Base-by-base conservation (phyloP, 306 rosid species). In the Vigna nakashimae region DNA sequence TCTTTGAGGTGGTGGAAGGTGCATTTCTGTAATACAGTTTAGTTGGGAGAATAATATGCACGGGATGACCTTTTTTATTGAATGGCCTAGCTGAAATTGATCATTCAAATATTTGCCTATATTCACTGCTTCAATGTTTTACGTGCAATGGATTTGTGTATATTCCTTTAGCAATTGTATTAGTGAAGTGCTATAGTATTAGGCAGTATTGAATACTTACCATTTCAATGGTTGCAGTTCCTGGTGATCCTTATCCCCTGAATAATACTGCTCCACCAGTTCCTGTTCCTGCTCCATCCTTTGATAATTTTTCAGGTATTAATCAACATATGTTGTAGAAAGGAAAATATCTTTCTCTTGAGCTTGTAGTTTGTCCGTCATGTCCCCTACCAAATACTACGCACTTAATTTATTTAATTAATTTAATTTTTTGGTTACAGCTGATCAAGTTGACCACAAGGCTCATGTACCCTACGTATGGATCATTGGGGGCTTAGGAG, bases 211-310 rank as follows among this genome's bases (percentile, higher is more conserved):
- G 36, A 28, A 55, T 59, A 38, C 63, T 80, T 24, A 65, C 32
- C 10, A 48, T 2, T 85, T 64, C 50, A 60, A 58, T 45, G 63
- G 74, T 87, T 81, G 82, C 86, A 95, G 99, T 88, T 83, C 99
- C 99, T 32, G 99, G 99, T 24, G 97, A 90, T 66, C 94, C 96
- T 77, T 95, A 91, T 88, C 88, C 90, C 55, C n/a, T 80, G 82
- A 80, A 85, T 74, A 85, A 81, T 3, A 82, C 86, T 72, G 66
- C 82, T 87, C 79, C 96, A 67, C 84, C 90, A 2, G 77, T 88
- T 73, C 84, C 97, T 64, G 89, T 43, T 73, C 92, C 92, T 74
- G 78, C 92, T 30, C 85, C 90, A 58, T 77, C 87, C 40, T 67
- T 50, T 73, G 86, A 69, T 75, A 73, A 55, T 74, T 51, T 81